Evolutionary conservation across 257 asterid genomes (phyloP), one percentile per base, ranked within the genome.

Genomic region (Coffea eugenioides): DNA sequence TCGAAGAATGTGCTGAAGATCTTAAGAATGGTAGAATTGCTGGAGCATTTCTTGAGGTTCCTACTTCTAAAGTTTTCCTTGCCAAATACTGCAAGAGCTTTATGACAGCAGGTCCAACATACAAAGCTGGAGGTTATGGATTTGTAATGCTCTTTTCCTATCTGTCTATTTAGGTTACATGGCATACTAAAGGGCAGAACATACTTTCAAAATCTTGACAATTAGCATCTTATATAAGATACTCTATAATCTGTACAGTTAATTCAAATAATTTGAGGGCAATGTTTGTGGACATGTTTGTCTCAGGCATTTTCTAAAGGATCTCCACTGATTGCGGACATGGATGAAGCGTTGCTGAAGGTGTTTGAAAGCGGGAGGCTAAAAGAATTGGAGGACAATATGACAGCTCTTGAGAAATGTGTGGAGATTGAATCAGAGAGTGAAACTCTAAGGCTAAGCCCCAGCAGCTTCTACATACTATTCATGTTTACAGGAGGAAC

Each of bases 11-110:
- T 3, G 88, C 80, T 3, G 61, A 71, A 23, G 85, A 84, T 69
- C 77, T 88, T 4, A 83, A 75, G 70, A 78, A 31, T 12, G 88
- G 88, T 15, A 74, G 76, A 43, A 84, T 81, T 18, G 79, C 85
- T 14, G 89, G 86, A n/a, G 81, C 82, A 27, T 88, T 85, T 75
- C 84, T 85, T 45, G 89, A 88, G 78, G 71, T 59, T n/a, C 88
- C 91, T 1, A 82, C 76, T 7, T 82, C 89, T 41, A 88, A 82
- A 59, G 82, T 85, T 6, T 80, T 88, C 65, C 80, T 84, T 0
- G 86, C 85, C 65, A 88, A 88, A 51, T 82, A 81, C 23, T 88
- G 91, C 85, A 82, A 85, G 74, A 85, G 85, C 82, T 85, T 85
- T 41, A 77, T 41, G 68, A 80, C 65, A 12, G 82, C 85, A 7